Evolutionary conservation across 1,284 basidiomycete species (phyloP).

Genomic region (Ustilago crameri): DNA sequence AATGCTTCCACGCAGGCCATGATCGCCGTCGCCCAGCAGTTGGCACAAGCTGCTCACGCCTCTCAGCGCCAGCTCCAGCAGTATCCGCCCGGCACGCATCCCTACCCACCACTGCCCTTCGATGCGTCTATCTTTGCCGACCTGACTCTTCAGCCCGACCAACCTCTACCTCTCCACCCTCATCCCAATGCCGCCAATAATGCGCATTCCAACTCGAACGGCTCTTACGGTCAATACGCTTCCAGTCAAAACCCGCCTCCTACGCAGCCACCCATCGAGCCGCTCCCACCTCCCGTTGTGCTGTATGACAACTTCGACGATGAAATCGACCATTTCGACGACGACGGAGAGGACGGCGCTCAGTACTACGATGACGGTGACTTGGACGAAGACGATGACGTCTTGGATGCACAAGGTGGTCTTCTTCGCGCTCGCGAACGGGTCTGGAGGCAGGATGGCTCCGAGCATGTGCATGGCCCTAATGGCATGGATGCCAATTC

Average conservation of each 20-base stretch:
- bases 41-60: conserved; percentile 65
- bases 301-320: conserved; percentile 65
- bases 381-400: conserved; percentile 51
- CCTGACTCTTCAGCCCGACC: conserved; percentile 58
- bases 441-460: conserved; percentile 44
- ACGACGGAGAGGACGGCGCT: conserved; percentile 61
- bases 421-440: conserved; percentile 39
- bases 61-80: conserved; percentile 62
- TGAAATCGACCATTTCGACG: conserved; percentile 57
- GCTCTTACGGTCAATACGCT: conserved; percentile 50
- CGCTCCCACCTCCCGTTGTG: conserved; percentile 59
- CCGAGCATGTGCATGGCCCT: conserved; percentile 25
- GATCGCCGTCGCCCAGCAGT: conserved; percentile 68
- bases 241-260: conserved; percentile 56
- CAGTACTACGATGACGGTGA: conserved; percentile 64
- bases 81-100: conserved; percentile 53
- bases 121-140: conserved; percentile 66
- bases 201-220: conserved; percentile 29
- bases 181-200: conserved; percentile 52
- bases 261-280: conserved; percentile 58
- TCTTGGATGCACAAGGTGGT: conserved; percentile 36
- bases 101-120: conserved; percentile 60
- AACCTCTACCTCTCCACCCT: conserved; percentile 55
- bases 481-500: conserved; percentile 21
- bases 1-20: conserved; percentile 66